Evolutionary conservation across 1,284 basidiomycete species (phyloP), one percentile per base, ranked within the genome.

Genomic region (Microbotryum scabiosae): DNA sequence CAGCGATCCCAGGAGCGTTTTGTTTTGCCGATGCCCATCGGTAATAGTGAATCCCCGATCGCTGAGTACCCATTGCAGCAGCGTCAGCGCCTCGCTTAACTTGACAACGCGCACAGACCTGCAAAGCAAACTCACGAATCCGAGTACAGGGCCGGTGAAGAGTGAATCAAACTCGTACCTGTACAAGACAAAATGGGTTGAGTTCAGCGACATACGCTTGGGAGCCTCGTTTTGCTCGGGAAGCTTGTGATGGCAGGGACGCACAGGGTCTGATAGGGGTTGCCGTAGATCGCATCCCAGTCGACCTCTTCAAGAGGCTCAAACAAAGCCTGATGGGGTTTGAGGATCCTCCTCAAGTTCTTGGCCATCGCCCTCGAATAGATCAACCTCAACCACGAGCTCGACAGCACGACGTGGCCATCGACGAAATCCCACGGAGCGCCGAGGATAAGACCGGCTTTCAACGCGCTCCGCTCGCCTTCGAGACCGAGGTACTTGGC

Each of bases 401-500:
- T 53, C 70, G 69, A 43, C 50, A 68, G 49, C 52, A 62, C 23
- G 64, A 67, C 55, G 71, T 65, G 50, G 60, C 66, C 85, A 69
- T 79, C 76, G 56, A 77, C 72, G 57, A 90, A 76, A 73, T 90
- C 81, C 85, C 88, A 92, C 10, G 90, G 90, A 81, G 90, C 69
- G 43, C 82, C 92, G 30, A 97, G 77, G 23, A 84, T 84, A 73
- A 87, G 85, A 28, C 82, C 91, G 0, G 86, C 83, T 51, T 78
- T 79, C 21, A 98, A 76, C n/a, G 90, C 83, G 63, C 85, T 87
- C 10, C 78, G 71, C n/a, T 82, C 80, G 10, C 87, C 87, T 72
- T 93, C 87, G 75, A 96, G 86, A 7, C 88, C 91, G 54, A 94
- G 78, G 75, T 96, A 97, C 65, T 90, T 83, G n/a, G 89, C 86